Percentiles rank a stretch among this genome's conserved stretches.
These are phyloP conservation scores for Fusarium chlamydosporum DNA, from an alignment of 2,329 filamentous ascomycete genomes.

Conservation along the genomic window DNA sequence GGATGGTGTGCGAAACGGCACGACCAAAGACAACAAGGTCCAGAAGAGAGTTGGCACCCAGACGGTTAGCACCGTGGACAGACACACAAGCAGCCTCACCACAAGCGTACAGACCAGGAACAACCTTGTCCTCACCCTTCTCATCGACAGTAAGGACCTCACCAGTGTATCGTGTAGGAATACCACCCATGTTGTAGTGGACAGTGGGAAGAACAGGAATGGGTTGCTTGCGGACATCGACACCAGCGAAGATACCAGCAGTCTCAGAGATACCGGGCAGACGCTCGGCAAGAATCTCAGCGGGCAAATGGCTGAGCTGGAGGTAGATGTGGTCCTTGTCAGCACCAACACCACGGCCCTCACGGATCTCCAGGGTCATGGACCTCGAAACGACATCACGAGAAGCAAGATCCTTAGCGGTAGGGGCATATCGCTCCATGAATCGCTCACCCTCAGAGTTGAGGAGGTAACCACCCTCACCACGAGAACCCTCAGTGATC, in stretches of 20 bases:
- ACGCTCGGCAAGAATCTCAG: conserved; percentile 94
- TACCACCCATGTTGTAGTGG: conserved; percentile 99
- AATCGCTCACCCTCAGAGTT: conserved; percentile 99
- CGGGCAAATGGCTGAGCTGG: conserved; percentile 93
- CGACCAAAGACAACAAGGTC: conserved; percentile 98
- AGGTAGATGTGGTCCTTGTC: conserved; percentile 99
- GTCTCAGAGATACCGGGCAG: conserved; percentile 99
- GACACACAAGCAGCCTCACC: conserved; percentile 98
- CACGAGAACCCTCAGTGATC: conserved; percentile 97
- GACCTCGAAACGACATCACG: conserved; percentile 97
- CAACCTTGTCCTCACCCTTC: conserved; percentile 89
- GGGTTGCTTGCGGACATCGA: conserved; percentile 96
- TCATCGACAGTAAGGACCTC: conserved; percentile 93
- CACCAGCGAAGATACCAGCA: conserved; percentile 95
- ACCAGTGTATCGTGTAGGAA: conserved; percentile 96
- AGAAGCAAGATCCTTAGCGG: conserved; percentile 96
- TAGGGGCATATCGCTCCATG: conserved; percentile 98
- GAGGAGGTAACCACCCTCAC: conserved; percentile 96
- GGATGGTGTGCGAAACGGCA: conserved; percentile 96
- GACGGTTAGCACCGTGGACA: conserved; percentile 97
- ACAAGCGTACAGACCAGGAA: conserved; percentile 94
- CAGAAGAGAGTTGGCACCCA: conserved; percentile 97
- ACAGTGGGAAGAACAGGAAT: conserved; percentile 97
- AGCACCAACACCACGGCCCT: conserved; percentile 94
- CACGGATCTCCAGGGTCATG: conserved; percentile 98